A percentile compares a stretch with the other conserved stretches of the same genome.
Conservation (phyloP, 2,329 filamentous ascomycete genomes). For the Lecanicillium sp. region DNA sequence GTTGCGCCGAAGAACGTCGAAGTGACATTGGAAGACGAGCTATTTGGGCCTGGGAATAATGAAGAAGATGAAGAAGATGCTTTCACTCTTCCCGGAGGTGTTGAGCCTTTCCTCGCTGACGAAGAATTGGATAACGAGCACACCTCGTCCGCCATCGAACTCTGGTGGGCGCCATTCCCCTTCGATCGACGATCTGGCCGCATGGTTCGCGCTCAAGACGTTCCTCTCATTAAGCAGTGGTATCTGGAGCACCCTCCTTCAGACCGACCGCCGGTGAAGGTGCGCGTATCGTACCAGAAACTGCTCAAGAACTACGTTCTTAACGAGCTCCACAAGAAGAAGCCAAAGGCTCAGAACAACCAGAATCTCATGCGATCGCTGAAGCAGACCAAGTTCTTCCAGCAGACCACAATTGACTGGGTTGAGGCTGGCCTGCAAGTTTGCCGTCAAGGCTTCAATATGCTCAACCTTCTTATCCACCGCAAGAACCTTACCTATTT, state of each 20-base stretch:
- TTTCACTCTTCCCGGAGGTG: conserved; percentile 71
- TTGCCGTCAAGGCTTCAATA: conserved; percentile 97
- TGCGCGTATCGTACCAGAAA: conserved; percentile 97
- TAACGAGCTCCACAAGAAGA: conserved; percentile 94
- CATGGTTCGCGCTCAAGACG: conserved; percentile 96
- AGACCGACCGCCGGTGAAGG: conserved; percentile 82
- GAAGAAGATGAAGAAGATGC: conserved; percentile 69
- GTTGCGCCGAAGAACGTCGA: conserved; percentile 93
- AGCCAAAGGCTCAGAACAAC: conserved; percentile 90
- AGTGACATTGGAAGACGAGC: conserved; percentile 82
- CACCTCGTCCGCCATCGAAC: conserved; percentile 79
- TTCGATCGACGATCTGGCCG: conserved; percentile 89
- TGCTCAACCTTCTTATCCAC: conserved; percentile 95
- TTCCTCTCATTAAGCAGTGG: conserved; percentile 95
- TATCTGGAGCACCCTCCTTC: conserved; percentile 92
- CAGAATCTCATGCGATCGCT: conserved; percentile 83
- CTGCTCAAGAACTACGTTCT: conserved; percentile 91
- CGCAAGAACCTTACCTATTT: conserved; percentile 97
- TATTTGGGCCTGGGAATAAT: conserved; percentile 76
- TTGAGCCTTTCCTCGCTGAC: conserved; percentile 83
- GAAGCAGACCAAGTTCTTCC: conserved; percentile 98
- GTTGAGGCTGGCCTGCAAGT: conserved; percentile 98
- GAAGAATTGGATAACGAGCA: conserved; percentile 85
- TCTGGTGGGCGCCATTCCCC: conserved; percentile 98
- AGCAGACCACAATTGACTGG: conserved; percentile 98